These are phyloP conservation scores for Protea cynaroides DNA, from an alignment of 164 flowering plant genomes.

Conservation along the genomic window DNA sequence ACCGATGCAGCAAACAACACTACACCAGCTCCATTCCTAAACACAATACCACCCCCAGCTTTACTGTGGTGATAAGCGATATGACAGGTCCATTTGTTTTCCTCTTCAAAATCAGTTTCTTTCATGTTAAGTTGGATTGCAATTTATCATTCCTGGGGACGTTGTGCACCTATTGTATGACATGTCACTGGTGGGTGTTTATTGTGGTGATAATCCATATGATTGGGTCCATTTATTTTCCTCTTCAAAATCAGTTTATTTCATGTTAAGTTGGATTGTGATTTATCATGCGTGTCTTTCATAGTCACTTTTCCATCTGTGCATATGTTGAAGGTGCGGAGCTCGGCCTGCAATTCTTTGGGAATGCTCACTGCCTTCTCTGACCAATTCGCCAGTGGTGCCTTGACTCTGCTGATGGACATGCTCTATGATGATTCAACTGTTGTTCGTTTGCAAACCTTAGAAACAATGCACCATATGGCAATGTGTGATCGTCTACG, in stretches of 20 bases:
- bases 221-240: background rate
- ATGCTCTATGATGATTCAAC: slow-evolving; percentile 68
- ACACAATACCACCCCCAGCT: too few species aligned
- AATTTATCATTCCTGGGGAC: background rate
- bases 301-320: background rate
- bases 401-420: slow-evolving; percentile 57
- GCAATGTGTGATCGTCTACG: slow-evolving; percentile 35
- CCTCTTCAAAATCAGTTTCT: too few species aligned
- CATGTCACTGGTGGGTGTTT: too few species aligned
- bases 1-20: too few species aligned
- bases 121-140: background rate
- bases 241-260: too few species aligned
- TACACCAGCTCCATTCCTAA: too few species aligned
- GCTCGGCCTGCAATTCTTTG: slow-evolving; percentile 60
- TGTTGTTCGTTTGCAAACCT: slow-evolving; percentile 52
- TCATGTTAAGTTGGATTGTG: background rate
- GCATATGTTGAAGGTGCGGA: slow-evolving; percentile 57
- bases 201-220: background rate
- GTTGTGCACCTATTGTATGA: too few species aligned
- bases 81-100: background rate
- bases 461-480: slow-evolving; percentile 61
- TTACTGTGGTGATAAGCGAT: background rate
- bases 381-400: slow-evolving; percentile 50
- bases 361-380: slow-evolving; percentile 38
- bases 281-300: background rate